Evolutionary conservation across 805 yeast species (phyloP).

Genomic region (Teunomyces atbi): DNA sequence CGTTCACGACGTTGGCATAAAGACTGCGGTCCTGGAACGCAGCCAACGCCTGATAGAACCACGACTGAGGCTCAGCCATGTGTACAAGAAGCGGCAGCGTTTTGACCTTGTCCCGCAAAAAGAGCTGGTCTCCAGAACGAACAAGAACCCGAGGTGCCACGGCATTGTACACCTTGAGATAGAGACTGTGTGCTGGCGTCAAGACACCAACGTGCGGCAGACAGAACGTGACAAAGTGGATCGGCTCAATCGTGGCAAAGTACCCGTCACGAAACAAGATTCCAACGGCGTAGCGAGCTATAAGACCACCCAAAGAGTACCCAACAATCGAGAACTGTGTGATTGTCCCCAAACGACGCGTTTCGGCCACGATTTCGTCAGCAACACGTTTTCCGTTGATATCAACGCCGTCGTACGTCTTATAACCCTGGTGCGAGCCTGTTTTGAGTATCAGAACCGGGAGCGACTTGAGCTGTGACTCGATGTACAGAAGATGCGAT

Average conservation of each 20-base stretch:
- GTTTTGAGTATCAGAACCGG: conserved; percentile 30
- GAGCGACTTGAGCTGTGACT: conserved; percentile 35
- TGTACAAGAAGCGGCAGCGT: conserved; percentile 55
- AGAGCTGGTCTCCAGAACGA: conserved; percentile 72
- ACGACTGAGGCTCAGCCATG: conserved; percentile 64
- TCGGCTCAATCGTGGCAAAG: conserved; percentile 55
- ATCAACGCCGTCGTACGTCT: conserved; percentile 85
- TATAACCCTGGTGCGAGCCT: conserved; percentile 65
- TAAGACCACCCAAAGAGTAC: conserved; percentile 86
- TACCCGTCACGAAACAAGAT: conserved; percentile 51
- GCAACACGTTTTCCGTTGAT: conserved; percentile 77
- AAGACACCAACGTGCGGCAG: conserved; percentile 68
- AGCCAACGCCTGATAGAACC: conserved; percentile 56
- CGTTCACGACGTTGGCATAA: conserved; percentile 77
- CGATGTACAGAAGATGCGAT: conserved; percentile 63
- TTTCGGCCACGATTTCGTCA: conserved; percentile 50
- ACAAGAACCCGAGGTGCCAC: conserved; percentile 68
- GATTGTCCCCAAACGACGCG: conserved; percentile 35
- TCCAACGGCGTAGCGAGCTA: conserved; percentile 80
- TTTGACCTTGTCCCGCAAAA: conserved; percentile 45
- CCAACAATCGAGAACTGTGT: conserved; percentile 77
- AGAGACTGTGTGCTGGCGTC: conserved; percentile 38
- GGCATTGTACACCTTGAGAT: conserved; percentile 54
- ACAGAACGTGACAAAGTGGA: conserved; percentile 51
- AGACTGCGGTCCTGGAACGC: conserved; percentile 53